Percentiles rank a stretch among this genome's conserved stretches.
Conservation (phyloP, 1,284 basidiomycete genomes). For the Trichosporon coremiiforme region DNA sequence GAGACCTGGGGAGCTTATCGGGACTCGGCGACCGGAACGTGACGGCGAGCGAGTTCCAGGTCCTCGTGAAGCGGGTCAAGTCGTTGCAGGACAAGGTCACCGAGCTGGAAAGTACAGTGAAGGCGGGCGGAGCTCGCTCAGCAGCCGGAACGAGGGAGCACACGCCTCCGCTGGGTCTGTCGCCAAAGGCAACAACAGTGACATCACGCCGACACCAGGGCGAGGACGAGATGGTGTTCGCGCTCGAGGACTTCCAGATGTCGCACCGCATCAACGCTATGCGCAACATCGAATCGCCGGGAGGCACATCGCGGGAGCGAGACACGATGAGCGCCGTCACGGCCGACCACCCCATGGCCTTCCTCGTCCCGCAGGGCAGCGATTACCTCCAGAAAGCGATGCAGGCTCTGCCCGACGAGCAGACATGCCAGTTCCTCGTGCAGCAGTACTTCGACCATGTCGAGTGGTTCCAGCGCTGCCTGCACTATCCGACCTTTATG, state of each 20-base stretch:
- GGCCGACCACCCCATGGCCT: conserved; percentile 27
- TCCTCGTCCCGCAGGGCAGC: conserved; percentile 24
- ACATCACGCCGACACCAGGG: conserved; percentile 27
- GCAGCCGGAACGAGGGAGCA: not conserved
- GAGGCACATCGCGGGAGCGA: not conserved
- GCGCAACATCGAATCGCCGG: conserved; percentile 27
- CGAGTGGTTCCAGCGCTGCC: conserved; percentile 35
- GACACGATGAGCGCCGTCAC: not conserved
- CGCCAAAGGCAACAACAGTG: not conserved
- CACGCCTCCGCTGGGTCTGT: not conserved
- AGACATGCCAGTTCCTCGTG: conserved; percentile 27
- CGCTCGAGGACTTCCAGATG: conserved; percentile 34
- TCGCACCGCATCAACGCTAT: conserved; percentile 32
- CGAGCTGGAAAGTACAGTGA: conserved; percentile 22
- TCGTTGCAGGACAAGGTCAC: conserved; percentile 21
- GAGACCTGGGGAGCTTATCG: not conserved
- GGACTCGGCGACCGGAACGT: conserved; percentile 19
- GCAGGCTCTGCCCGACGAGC: conserved; percentile 26
- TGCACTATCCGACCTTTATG: conserved; percentile 33
- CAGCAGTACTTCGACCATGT: conserved; percentile 32
- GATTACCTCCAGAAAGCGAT: conserved; percentile 32
- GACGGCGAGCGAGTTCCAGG: conserved; percentile 23
- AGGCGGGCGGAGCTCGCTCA: not conserved
- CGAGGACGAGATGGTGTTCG: conserved; percentile 35
- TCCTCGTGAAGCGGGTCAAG: conserved; percentile 21